Base-by-base conservation (phyloP, 2,329 filamentous ascomycete genomes). In the Hypomyces rosellus region DNA sequence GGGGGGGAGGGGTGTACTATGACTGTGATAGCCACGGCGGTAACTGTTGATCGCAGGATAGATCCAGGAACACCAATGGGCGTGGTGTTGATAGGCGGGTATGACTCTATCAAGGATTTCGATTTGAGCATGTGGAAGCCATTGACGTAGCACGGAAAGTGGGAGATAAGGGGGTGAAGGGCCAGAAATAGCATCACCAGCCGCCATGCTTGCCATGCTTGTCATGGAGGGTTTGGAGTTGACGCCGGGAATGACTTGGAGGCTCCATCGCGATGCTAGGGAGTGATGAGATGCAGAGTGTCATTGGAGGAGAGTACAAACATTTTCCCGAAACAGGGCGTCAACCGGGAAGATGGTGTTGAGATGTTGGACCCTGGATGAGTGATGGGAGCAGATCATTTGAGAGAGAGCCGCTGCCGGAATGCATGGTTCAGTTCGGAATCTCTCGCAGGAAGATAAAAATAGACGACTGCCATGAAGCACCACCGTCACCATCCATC, bases 51-150 rank as follows among this genome's bases (percentile, higher is more conserved):
- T 7, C 40, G 22, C 34, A 47, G 42, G 38, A 41, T 36, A 34
- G 44, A 45, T 33, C 38, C 49, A 51, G 49, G 49, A 51, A 51
- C 49, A 44, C 45, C 39, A 51, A 25, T 51, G 30, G n/a, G 13
- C 22, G 33, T 20, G 3, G 20, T 14, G 11, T 18, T 34, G 15
- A 45, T 50, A 42, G 37, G 33, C 43, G n/a, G 15, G 33, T 18
- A 47, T 42, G 49, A 30, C 34, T 13, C 45, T 34, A 20, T 22
- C 36, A 40, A 51, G 49, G 51, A 33, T 45, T 42, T 12, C 22
- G 48, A 20, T 25, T n/a, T 30, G 45, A 36, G 39, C 47, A 52
- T 42, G 25, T 34, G 51, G 51, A 37, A 52, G 20, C 20, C 11
- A 18, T 39, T 25, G 37, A 38, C n/a, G 20, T 11, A 22, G 40